These are phyloP conservation scores for Hyphodiscus sp. DNA, from an alignment of 2,329 filamentous ascomycete genomes.

Conservation along the genomic window DNA sequence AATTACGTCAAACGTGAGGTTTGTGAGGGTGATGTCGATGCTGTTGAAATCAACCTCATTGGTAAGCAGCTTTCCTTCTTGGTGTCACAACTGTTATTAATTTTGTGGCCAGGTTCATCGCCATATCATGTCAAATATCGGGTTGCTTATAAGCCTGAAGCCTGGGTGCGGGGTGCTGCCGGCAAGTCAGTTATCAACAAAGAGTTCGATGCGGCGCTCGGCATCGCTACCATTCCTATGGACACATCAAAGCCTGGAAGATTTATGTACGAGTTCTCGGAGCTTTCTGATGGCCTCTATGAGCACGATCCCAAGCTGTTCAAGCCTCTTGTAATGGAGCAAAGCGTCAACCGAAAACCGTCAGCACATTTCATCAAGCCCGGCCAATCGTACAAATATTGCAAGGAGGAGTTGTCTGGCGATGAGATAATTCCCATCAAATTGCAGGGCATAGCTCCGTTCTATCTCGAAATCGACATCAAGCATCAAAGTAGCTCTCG, in stretches of 20 bases:
- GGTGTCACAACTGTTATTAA: slow-evolving; percentile 6
- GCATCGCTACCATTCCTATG: slow-evolving; percentile 72
- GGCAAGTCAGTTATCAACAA: slow-evolving; percentile 53
- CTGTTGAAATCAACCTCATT: slow-evolving; percentile 71
- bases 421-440: slow-evolving; percentile 86
- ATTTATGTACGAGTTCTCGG: slow-evolving; percentile 81
- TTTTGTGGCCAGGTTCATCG: slow-evolving; percentile 51
- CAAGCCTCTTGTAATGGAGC: slow-evolving; percentile 63
- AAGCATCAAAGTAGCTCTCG: slow-evolving; percentile 79
- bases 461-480: slow-evolving; percentile 86
- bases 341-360: slow-evolving; percentile 79
- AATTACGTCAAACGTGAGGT: slow-evolving; percentile 71
- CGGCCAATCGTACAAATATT: slow-evolving; percentile 93
- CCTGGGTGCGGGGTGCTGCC: slow-evolving; percentile 46
- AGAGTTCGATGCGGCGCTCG: slow-evolving; percentile 69
- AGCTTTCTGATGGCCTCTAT: slow-evolving; percentile 82
- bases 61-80: slow-evolving; percentile 43
- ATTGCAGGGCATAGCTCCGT: slow-evolving; percentile 77
- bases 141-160: slow-evolving; percentile 61
- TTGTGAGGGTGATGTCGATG: slow-evolving; percentile 91
- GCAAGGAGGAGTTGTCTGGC: slow-evolving; percentile 72
- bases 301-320: slow-evolving; percentile 62
- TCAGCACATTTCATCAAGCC: slow-evolving; percentile 76
- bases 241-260: slow-evolving; percentile 77
- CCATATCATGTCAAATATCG: slow-evolving; percentile 83